phyloP scores from a whole-genome alignment of 2,329 filamentous ascomycete genomes.

The Zymoseptoria passerinii region DNA sequence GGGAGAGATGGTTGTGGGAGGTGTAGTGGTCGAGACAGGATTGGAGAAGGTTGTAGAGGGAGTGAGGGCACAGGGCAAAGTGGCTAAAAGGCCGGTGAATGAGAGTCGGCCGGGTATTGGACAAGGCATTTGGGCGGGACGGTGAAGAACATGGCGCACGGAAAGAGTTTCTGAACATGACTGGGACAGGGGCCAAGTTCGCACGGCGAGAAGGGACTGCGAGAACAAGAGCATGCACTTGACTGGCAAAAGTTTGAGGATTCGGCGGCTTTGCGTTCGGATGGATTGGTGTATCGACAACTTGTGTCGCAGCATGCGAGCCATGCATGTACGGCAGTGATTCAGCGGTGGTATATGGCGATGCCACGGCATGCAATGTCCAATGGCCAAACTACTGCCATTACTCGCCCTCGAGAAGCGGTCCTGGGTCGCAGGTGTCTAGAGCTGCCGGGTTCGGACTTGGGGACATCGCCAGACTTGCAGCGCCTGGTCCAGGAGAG shows the following conservation, averaged over 20 bases:
- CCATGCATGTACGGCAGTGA: background rate
- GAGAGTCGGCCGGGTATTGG: conserved; percentile 43
- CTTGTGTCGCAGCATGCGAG: background rate
- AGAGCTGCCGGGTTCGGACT: background rate
- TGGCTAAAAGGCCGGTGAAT: conserved; percentile 72
- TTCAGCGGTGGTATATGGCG: background rate
- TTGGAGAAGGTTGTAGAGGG: conserved; percentile 81
- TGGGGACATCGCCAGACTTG: background rate
- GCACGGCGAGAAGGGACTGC: background rate
- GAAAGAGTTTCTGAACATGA: background rate
- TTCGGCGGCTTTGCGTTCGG: background rate
- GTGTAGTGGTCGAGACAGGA: conserved; percentile 87
- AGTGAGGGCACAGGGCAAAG: conserved; percentile 65
- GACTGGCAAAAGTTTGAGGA: background rate
- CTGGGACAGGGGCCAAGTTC: background rate
- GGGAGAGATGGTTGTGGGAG: conserved; percentile 90
- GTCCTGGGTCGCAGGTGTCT: background rate
- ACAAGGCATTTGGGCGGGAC: conserved; percentile 30
- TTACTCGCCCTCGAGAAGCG: too few species aligned
- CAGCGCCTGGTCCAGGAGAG: background rate
- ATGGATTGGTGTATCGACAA: background rate
- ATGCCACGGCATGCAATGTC: background rate
- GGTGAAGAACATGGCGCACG: conserved; percentile 17
- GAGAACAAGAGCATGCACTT: background rate
- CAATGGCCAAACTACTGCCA: background rate